phyloP scores from a whole-genome alignment of 106 monocot species.

The Dendrobium chrysotoxum region DNA sequence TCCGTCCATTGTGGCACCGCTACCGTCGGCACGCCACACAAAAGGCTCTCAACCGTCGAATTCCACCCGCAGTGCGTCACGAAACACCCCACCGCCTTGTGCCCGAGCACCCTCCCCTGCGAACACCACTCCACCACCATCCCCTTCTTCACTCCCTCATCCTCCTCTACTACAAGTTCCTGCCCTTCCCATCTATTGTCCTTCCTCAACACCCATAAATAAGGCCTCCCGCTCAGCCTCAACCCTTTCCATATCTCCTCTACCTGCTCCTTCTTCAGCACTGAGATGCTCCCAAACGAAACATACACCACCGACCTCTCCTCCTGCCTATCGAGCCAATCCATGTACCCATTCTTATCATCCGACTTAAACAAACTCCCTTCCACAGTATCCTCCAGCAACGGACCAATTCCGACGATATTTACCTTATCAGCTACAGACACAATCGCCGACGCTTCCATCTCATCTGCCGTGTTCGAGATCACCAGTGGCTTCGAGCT shows the following conservation, averaged over 20 bases:
- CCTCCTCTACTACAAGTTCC: not conserved
- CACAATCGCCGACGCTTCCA: constrained; percentile 21
- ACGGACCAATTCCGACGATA: constrained; percentile 20
- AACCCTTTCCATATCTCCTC: constrained; percentile 36
- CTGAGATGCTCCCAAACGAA: constrained; percentile 38
- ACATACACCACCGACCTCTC: constrained; percentile 42
- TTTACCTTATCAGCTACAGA: constrained; percentile 9
- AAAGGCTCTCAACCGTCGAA: constrained; percentile 55
- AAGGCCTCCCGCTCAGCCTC: constrained; percentile 27
- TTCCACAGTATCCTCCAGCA: not conserved
- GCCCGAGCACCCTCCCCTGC: constrained; percentile 20
- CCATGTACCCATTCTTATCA: constrained; percentile 26
- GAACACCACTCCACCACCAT: constrained; percentile 33
- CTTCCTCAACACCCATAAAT: constrained; percentile 37
- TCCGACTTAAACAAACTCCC: constrained; percentile 9
- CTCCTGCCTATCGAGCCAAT: constrained; percentile 42
- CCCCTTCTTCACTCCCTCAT: constrained; percentile 4
- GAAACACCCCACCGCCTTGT: constrained; percentile 46
- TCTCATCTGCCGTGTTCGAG: constrained; percentile 25
- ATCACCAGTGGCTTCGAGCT: constrained; percentile 10
- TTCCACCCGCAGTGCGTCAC: constrained; percentile 78
- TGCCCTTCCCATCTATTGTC: not conserved
- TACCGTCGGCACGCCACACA: constrained; percentile 25
- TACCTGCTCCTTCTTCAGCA: constrained; percentile 20
- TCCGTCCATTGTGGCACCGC: constrained; percentile 25